Evolutionary conservation across 2,329 filamentous ascomycete species (phyloP), one percentile per base, ranked within the genome.

Genomic region (Penicillium nordicum): DNA sequence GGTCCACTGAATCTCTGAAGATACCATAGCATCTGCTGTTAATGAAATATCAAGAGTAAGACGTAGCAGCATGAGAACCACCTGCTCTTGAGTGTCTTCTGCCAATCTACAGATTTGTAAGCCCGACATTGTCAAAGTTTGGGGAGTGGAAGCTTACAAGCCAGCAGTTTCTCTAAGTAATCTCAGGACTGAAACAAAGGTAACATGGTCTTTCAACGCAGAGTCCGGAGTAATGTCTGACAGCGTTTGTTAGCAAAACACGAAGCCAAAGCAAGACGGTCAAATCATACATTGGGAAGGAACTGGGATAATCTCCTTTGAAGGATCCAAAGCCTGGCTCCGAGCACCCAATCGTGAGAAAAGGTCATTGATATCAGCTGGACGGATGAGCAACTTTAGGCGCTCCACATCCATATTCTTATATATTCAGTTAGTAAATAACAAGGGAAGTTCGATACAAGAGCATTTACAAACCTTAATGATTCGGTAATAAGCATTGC

Each of bases 291-390:
- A 55, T 47, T 63, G 59, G 27, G 55, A 51, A 16, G 61, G 18
- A 18, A 70, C 64, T 41, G 73, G 69, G 6, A 64, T 34, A 40
- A 75, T 58, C 18, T 59, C 40, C 7, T 70, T 59, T 27, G 68
- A 64, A 30, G 69, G 32, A 43, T 69, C 72, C 16, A 82, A 72
- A 38, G 80, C 78, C 34, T 78, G 74, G 2, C 76, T 74, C 1
- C 53, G 72, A 40, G 84, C 85, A 3, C 87, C 87, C 6, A 91
- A 68, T 16, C 74, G 74, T 49, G 72, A 71, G 59, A 92, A 88
- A 11, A 90, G 72, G 6, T 74, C 68, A 49, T 83, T 66, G 11
- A 82, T 68, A 47, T 73, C 67, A 29, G 64, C 50, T 10, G 68
- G 66, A 63, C 51, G 86, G 61, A 66, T 74, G 62, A 68, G 62